Evolutionary conservation across 176 grass and related monocot genomes (phyloP).

Genomic region (Pharus latifolius): DNA sequence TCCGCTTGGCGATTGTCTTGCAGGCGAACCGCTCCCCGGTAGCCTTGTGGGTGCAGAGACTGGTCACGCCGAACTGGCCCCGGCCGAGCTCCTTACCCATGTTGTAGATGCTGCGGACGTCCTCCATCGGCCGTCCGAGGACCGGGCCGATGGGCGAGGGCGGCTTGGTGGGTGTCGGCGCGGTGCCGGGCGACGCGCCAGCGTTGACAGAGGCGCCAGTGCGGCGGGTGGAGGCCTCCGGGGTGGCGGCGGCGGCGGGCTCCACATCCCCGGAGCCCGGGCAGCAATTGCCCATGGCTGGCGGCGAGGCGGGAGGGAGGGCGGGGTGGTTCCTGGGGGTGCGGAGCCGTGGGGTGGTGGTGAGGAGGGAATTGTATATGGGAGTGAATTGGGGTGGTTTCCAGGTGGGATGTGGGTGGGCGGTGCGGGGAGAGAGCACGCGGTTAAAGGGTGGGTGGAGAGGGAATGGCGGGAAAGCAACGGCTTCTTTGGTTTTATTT

Average conservation of each 20-base stretch:
- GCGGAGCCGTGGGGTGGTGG: slow-evolving; percentile 27
- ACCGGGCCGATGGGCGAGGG: slow-evolving; percentile 61
- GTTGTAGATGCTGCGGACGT: slow-evolving; percentile 57
- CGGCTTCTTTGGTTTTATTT: background rate
- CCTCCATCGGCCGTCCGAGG: slow-evolving; percentile 79
- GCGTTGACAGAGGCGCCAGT: slow-evolving; percentile 20
- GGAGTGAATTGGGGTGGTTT: slow-evolving; percentile 11
- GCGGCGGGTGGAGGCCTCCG: slow-evolving; percentile 3
- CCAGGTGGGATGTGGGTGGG: background rate
- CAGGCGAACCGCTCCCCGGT: slow-evolving; percentile 78
- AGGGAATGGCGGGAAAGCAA: slow-evolving; percentile 62
- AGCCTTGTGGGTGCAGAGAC: slow-evolving; percentile 83
- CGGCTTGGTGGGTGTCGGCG: slow-evolving; percentile 23
- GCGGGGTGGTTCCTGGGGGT: slow-evolving; percentile 6
- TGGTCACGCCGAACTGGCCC: slow-evolving; percentile 85
- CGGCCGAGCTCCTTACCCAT: slow-evolving; percentile 89
- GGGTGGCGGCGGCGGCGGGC: background rate
- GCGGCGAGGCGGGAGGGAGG: slow-evolving; percentile 19
- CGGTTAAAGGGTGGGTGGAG: slow-evolving; percentile 28
- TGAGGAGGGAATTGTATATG: slow-evolving; percentile 13
- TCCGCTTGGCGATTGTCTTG: slow-evolving; percentile 91
- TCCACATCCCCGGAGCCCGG: slow-evolving; percentile 47
- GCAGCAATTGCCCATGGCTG: slow-evolving; percentile 79
- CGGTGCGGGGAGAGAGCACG: background rate
- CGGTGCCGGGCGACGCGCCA: background rate